Evolutionary conservation across 129 eudicot genomes (phyloP).

Genomic region (Flaveria brownii): DNA sequence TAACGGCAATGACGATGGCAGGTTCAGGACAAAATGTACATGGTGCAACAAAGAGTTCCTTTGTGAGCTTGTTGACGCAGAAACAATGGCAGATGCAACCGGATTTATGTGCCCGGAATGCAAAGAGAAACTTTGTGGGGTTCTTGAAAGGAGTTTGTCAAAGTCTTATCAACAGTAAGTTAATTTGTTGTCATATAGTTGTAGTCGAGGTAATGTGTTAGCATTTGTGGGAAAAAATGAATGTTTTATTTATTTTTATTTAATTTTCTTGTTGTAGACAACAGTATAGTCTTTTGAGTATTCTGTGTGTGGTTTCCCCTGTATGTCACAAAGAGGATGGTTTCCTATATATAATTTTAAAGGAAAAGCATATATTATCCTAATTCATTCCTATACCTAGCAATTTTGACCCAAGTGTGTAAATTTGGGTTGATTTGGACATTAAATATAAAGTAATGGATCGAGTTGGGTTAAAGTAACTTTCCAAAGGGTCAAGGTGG

Average conservation of each 20-base stretch:
- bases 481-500: too few relatives aligned
- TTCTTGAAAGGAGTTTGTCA: constrained; percentile 29
- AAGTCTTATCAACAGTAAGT: constrained; percentile 22
- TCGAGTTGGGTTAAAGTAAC: too few relatives aligned
- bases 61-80: constrained; percentile 28
- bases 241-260: not conserved
- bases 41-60: constrained; percentile 38
- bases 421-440: too few relatives aligned
- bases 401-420: too few relatives aligned
- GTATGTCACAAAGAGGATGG: constrained; percentile 18
- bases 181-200: constrained; percentile 6
- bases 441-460: too few relatives aligned
- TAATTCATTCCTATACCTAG: not conserved
- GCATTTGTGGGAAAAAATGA: constrained; percentile 11
- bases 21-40: constrained; percentile 29
- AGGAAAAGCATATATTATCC: not conserved
- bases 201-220: not conserved
- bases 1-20: not conserved
- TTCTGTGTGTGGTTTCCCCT: constrained; percentile 26
- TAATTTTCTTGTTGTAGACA: constrained; percentile 9
- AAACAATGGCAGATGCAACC: constrained; percentile 38
- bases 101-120: constrained; percentile 36
- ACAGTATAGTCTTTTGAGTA: not conserved
- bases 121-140: constrained; percentile 35
- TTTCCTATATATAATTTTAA: not conserved